Evolutionary conservation across 768 basidiomycete genomes (phyloP), one percentile per base, ranked within the genome.

Genomic region (Suillus lakei): DNA sequence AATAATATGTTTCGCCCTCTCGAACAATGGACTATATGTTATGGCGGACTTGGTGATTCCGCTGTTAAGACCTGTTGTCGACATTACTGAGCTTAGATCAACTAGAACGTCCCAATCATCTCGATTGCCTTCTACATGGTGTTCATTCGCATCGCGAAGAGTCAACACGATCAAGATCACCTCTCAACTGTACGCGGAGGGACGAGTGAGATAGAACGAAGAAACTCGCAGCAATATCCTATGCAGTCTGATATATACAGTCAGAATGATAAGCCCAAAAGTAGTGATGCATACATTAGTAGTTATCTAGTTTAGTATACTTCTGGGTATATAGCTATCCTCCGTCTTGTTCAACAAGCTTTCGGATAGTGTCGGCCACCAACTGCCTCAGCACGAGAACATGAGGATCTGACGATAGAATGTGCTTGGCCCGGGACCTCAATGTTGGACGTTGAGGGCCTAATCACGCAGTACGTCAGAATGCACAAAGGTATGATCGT

Each of bases 111-210:
- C 4, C 64, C 60, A 7, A 61, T 61, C 16, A 61, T 64, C 21
- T 65, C 64, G 5, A 65, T 62, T 32, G 26, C 64, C 9, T 65
- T 65, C 64, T 65, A 65, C 39, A 65, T 62, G 64, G 64, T 64
- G 9, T n/a, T 64, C 39, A 61, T 64, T 26, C 64, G 61, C 26
- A 15, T 65, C 3, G 48, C 53, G 5, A 26, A 26, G 23, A 56
- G 3, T 26, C 36, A 26, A 18, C 23, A 32, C 18, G 32, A 1
- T 21, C 15, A 4, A 23, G 15, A 5, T 16, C 36, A 56, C 15
- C 8, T 56, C 16, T 26, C 36, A 15, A 58, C 23, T 38, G 36
- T 56, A n/a, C 8, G 16, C 26, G 15, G 55, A 56, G 16, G 18
- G 30, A 21, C 18, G 13, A 5, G 34, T 26, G 36, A 23, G 7